Conservation (phyloP, 2,329 filamentous ascomycete genomes). For the Colletotrichum australisinense region DNA sequence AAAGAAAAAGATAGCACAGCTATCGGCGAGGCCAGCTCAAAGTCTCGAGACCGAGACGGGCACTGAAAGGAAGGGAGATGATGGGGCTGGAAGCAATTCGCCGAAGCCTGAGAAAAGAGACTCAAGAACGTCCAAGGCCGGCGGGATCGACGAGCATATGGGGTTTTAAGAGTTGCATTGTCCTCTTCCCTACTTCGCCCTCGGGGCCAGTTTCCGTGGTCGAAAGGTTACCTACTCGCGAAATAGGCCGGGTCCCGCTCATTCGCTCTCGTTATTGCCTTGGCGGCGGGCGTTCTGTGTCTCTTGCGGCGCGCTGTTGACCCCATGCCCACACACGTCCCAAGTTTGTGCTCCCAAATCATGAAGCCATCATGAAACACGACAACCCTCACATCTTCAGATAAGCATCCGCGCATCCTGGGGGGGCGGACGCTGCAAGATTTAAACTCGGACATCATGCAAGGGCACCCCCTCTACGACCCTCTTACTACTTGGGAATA, state of each 20-base stretch:
- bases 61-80: slow-evolving; percentile 7
- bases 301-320: background rate
- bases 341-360: slow-evolving; percentile 23
- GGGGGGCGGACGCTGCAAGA: slow-evolving; percentile 15
- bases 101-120: slow-evolving; percentile 5
- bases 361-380: slow-evolving; percentile 38
- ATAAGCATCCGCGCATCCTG: slow-evolving; percentile 31
- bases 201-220: too few species aligned
- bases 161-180: slow-evolving; percentile 28
- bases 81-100: slow-evolving; percentile 17
- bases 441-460: slow-evolving; percentile 24
- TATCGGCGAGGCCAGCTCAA: slow-evolving; percentile 35
- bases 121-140: background rate
- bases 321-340: slow-evolving; percentile 2
- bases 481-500: background rate
- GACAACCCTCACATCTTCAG: slow-evolving; percentile 32
- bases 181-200: background rate
- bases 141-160: slow-evolving; percentile 15
- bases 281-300: background rate
- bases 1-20: slow-evolving; percentile 29
- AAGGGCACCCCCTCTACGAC: background rate
- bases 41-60: slow-evolving; percentile 18
- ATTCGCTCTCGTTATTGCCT: slow-evolving; percentile 10
- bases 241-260: slow-evolving; percentile 1
- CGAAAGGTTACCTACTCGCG: background rate